Evolutionary conservation across 116 monocot species (phyloP).

Genomic region (Cymodocea nodosa): DNA sequence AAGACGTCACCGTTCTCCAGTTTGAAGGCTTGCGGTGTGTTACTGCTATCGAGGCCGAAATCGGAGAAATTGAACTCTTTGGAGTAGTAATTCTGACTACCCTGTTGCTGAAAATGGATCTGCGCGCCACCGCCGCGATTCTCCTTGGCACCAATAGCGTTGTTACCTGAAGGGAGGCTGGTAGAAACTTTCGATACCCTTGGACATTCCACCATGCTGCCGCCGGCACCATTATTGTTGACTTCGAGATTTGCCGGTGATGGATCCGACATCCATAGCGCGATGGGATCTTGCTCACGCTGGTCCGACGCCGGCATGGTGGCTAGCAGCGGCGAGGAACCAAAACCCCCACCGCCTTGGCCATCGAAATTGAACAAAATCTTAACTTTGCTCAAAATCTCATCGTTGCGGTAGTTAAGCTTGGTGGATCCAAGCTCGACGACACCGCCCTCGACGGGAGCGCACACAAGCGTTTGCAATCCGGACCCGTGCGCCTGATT

Average conservation of each 20-base stretch:
- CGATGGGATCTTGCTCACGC: slow-evolving; percentile 20
- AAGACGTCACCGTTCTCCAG: slow-evolving; percentile 20
- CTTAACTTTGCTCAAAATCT: slow-evolving; percentile 29
- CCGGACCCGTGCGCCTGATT: slow-evolving; percentile 41
- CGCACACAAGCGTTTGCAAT: slow-evolving; percentile 50
- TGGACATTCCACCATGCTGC: neutral
- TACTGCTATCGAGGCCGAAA: slow-evolving; percentile 11
- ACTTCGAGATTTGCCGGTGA: slow-evolving; percentile 9
- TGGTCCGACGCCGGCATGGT: slow-evolving; percentile 14
- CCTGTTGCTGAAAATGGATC: too few relatives aligned
- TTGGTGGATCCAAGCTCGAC: slow-evolving; percentile 65
- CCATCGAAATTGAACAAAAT: slow-evolving; percentile 22
- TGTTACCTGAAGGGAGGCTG: neutral
- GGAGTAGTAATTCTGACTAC: neutral
- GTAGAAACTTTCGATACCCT: neutral
- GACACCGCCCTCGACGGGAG: slow-evolving; percentile 40
- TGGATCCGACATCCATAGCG: slow-evolving; percentile 45
- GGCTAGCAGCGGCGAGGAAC: slow-evolving; percentile 15
- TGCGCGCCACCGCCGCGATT: neutral
- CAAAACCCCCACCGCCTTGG: slow-evolving; percentile 21
- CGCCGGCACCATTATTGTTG: slow-evolving; percentile 13
- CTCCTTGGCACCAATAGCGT: neutral
- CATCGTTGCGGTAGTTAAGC: slow-evolving; percentile 25
- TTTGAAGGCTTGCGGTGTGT: slow-evolving; percentile 3
- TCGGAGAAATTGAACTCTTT: slow-evolving; percentile 47